These are phyloP conservation scores for Pinus taeda DNA, from an alignment of 75 land plant genomes.

Conservation along the genomic window DNA sequence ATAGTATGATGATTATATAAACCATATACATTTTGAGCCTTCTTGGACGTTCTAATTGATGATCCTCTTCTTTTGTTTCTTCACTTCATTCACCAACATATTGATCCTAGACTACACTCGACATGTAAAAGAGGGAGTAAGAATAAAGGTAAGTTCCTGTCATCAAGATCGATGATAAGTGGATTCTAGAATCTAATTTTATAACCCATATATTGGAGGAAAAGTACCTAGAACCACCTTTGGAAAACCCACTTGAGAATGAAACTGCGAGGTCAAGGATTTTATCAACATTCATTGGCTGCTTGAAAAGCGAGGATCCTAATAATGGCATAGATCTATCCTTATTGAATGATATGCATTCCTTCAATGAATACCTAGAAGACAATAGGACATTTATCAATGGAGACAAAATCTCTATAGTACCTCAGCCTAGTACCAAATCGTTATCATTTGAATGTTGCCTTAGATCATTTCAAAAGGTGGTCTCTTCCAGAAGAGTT, in stretches of 20 bases:
- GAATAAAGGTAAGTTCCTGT: conserved; percentile 93
- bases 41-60: too few species aligned
- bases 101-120: too few species aligned
- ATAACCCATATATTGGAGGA: conserved; percentile 75
- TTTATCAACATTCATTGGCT: conserved; percentile 56
- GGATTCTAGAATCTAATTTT: conserved; percentile 93
- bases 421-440: conserved; percentile 87
- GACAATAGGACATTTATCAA: conserved; percentile 83
- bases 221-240: conserved; percentile 75
- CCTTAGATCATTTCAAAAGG: conserved; percentile 80
- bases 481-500: conserved; percentile 87
- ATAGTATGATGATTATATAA: too few species aligned
- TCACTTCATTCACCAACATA: too few species aligned
- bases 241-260: conserved; percentile 70
- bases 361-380: conserved; percentile 69
- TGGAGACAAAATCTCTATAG: conserved; percentile 72
- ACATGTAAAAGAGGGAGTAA: too few species aligned
- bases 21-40: too few species aligned
- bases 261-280: conserved; percentile 53
- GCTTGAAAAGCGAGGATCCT: conserved; percentile 85
- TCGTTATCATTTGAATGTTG: conserved; percentile 84
- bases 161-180: conserved; percentile 74
- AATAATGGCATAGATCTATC: conserved; percentile 86
- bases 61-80: too few species aligned
- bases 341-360: conserved; percentile 61